These are phyloP conservation scores for Mycena venus DNA, from an alignment of 768 basidiomycete species.

Conservation along the genomic window DNA sequence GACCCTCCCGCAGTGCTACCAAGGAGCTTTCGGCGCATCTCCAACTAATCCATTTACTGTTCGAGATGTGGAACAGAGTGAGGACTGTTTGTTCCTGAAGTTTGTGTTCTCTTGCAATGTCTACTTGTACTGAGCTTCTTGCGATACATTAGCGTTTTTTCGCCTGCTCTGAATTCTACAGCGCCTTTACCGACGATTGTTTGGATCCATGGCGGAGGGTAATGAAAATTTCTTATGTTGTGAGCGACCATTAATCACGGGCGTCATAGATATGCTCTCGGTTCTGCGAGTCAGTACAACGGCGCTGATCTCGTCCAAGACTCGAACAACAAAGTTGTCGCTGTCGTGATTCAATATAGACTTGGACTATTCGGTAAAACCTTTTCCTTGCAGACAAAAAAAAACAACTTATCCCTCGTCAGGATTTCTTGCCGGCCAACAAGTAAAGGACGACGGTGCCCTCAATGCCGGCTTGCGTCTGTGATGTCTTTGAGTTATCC, in stretches of 20 bases:
- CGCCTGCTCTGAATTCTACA: conserved; percentile 6
- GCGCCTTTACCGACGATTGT: conserved; percentile 29
- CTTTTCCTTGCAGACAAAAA: background rate
- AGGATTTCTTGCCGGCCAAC: conserved; percentile 60
- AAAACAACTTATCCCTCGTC: background rate
- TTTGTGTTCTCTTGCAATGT: conserved; percentile 12
- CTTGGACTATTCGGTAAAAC: conserved; percentile 15
- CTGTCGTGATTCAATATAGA: conserved; percentile 21
- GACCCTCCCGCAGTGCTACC: conserved; percentile 18
- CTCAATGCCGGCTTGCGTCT: conserved; percentile 64
- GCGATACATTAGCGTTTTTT: conserved; percentile 33
- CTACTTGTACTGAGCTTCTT: background rate
- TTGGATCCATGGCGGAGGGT: conserved; percentile 40
- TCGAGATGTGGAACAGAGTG: conserved; percentile 35
- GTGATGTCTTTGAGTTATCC: conserved; percentile 28
- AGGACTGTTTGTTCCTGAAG: conserved; percentile 50
- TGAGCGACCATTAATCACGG: background rate
- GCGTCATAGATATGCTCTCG: conserved; percentile 7
- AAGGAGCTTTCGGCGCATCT: background rate
- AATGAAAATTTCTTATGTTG: background rate
- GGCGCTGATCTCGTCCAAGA: conserved; percentile 29
- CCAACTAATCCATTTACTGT: background rate
- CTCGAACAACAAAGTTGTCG: conserved; percentile 28
- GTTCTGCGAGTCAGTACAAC: conserved; percentile 17
- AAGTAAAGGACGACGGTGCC: conserved; percentile 56